Evolutionary conservation across 768 basidiomycete genomes (phyloP).

Genomic region (Rhizopogon vesiculosus): DNA sequence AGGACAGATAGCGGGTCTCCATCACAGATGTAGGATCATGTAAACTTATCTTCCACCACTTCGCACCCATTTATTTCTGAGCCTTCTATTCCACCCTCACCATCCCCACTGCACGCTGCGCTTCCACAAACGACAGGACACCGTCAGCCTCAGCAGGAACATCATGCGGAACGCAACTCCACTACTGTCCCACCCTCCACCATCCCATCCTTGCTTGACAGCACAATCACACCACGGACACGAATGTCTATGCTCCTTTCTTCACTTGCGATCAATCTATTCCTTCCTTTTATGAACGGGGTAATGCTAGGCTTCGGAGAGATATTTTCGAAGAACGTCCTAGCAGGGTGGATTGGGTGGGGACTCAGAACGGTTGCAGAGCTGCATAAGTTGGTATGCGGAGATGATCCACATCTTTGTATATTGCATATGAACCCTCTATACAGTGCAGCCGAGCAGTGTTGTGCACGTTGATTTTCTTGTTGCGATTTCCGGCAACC

Average conservation of each 20-base stretch:
- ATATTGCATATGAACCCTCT: background rate
- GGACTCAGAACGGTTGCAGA: slow-evolving; percentile 16
- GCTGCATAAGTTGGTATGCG: slow-evolving; percentile 22
- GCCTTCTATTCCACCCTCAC: slow-evolving; percentile 49
- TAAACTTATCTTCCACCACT: slow-evolving; percentile 50
- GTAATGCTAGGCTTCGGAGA: slow-evolving; percentile 97
- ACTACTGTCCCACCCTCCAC: slow-evolving; percentile 36
- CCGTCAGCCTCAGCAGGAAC: slow-evolving; percentile 12
- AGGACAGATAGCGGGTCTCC: slow-evolving; percentile 17
- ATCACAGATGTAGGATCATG: slow-evolving; percentile 70
- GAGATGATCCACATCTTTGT: slow-evolving; percentile 6
- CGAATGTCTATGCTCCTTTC: slow-evolving; percentile 49
- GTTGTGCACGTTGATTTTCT: no score
- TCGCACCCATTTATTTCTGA: slow-evolving; percentile 79
- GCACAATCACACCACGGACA: slow-evolving; percentile 54
- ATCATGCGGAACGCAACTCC: slow-evolving; percentile 17
- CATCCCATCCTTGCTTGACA: slow-evolving; percentile 68
- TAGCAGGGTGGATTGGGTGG: slow-evolving; percentile 52
- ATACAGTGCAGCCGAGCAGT: no score
- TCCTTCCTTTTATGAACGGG: slow-evolving; percentile 87
- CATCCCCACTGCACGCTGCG: slow-evolving; percentile 20
- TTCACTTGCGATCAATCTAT: slow-evolving; percentile 76
- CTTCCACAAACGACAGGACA: slow-evolving; percentile 10
- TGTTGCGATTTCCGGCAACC: no score
- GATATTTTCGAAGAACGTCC: slow-evolving; percentile 80